A percentile compares a stretch with the other conserved stretches of the same genome.
phyloP scores from a whole-genome alignment of 176 grass and related monocot genomes.

The Zoysia pacifica region DNA sequence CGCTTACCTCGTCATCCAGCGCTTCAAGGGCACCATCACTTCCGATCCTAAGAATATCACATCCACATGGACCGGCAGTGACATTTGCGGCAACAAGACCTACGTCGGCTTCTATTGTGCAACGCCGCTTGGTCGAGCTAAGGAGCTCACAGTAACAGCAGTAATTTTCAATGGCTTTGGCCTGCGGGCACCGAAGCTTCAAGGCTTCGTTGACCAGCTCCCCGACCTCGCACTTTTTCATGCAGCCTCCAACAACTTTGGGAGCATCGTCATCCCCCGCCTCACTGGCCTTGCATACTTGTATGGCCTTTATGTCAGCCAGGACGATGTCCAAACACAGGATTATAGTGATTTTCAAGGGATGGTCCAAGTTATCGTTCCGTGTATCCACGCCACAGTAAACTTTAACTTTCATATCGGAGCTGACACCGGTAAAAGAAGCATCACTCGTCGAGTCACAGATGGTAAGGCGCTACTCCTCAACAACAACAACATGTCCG shows the following conservation, averaged over 20 bases:
- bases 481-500: slow-evolving; percentile 7
- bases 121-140: rapidly evolving
- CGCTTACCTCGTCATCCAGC: slow-evolving; percentile 42
- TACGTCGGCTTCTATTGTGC: slow-evolving; percentile 46
- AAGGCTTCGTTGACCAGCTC: slow-evolving; percentile 11
- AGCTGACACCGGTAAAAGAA: slow-evolving; percentile 9
- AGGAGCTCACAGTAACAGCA: not conserved
- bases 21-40: slow-evolving; percentile 43
- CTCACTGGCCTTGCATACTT: not conserved
- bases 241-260: slow-evolving; percentile 43
- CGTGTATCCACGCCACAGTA: not conserved
- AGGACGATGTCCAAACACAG: not conserved
- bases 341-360: rapidly evolving
- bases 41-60: slow-evolving; percentile 38
- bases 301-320: slow-evolving; percentile 43
- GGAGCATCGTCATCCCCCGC: not conserved
- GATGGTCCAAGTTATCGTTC: not conserved
- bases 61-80: not conserved
- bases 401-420: not conserved
- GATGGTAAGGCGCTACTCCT: slow-evolving; percentile 19
- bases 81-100: not conserved
- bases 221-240: not conserved
- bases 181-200: not conserved
- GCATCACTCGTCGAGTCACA: rapidly evolving
- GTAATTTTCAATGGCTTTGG: slow-evolving; percentile 28